Conservation (phyloP, 176 grass and related monocot genomes). For the Phyllostachys edulis region DNA sequence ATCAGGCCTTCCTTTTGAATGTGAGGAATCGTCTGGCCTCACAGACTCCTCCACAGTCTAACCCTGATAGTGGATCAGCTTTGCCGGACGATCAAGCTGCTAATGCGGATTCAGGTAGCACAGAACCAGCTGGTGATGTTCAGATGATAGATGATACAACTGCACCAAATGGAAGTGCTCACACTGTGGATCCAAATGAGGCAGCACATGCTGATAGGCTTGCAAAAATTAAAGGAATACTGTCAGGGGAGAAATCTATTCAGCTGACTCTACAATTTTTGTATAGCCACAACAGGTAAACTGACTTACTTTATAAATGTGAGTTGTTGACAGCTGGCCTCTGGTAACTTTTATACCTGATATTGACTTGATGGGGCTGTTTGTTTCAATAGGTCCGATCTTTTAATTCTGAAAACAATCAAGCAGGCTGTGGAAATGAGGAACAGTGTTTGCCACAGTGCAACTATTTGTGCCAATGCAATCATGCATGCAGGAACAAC, state of each 20-base stretch:
- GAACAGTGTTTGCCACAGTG: slow-evolving; percentile 99
- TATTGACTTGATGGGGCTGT: slow-evolving; percentile 24
- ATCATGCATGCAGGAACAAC: slow-evolving; percentile 99
- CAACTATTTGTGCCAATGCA: slow-evolving; percentile 96
- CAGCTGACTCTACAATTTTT: slow-evolving; percentile 95
- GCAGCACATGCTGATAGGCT: slow-evolving; percentile 62
- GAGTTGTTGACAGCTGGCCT: neutral
- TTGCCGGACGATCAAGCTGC: slow-evolving; percentile 47
- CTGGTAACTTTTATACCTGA: slow-evolving; percentile 18
- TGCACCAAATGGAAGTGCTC: slow-evolving; percentile 59
- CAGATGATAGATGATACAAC: slow-evolving; percentile 70
- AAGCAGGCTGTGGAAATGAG: slow-evolving; percentile 99
- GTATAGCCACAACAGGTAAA: slow-evolving; percentile 93
- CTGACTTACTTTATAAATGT: slow-evolving; percentile 13
- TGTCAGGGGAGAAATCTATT: slow-evolving; percentile 93
- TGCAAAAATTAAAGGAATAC: slow-evolving; percentile 88
- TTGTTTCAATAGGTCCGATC: slow-evolving; percentile 72
- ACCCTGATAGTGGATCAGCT: slow-evolving; percentile 42
- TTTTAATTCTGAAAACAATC: slow-evolving; percentile 98
- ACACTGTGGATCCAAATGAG: slow-evolving; percentile 64
- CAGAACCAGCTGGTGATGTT: slow-evolving; percentile 71
- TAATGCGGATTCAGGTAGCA: slow-evolving; percentile 27
- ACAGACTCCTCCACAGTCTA: neutral
- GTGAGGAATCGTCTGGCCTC: slow-evolving; percentile 55
- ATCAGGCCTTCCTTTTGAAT: slow-evolving; percentile 91